Percentiles rank a stretch among this genome's conserved stretches.
These are phyloP conservation scores for Linum trigynum DNA, from an alignment of 345 rosid species.

Conservation along the genomic window DNA sequence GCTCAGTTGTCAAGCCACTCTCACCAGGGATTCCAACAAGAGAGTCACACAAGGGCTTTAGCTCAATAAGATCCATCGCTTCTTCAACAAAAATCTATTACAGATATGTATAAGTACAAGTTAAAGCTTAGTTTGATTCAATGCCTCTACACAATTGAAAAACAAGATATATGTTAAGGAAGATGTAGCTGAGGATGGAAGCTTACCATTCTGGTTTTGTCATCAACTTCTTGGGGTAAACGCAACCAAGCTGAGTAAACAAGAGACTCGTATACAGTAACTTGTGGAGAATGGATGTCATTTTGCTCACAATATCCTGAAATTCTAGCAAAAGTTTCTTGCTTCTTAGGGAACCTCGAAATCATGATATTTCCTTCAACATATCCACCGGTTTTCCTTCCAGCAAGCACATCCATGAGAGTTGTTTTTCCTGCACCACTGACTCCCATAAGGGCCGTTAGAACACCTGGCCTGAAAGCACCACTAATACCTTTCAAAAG, in stretches of 20 bases:
- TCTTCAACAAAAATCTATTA: slow-evolving; percentile 1
- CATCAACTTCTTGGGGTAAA: background rate
- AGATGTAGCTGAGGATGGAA: background rate
- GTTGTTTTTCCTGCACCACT: slow-evolving; percentile 7
- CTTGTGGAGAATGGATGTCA: slow-evolving; percentile 5
- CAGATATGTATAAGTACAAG: background rate
- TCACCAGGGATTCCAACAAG: background rate
- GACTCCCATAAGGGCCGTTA: slow-evolving; percentile 2
- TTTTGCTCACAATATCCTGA: slow-evolving; percentile 4
- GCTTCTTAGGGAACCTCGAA: background rate
- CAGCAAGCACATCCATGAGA: slow-evolving; percentile 2
- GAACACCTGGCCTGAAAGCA: slow-evolving; percentile 6
- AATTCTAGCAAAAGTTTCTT: slow-evolving; percentile 1
- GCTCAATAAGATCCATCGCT: slow-evolving; percentile 1
- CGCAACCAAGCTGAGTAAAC: slow-evolving; percentile 3
- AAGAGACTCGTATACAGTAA: background rate
- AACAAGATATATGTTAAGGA: no score
- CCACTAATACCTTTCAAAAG: background rate
- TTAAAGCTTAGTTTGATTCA: background rate
- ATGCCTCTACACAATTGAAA: background rate
- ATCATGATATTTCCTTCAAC: slow-evolving; percentile 1
- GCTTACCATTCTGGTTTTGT: slow-evolving; percentile 1
- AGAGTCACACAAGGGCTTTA: background rate
- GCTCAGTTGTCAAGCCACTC: slow-evolving; percentile 1
- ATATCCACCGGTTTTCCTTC: slow-evolving; percentile 5